Evolutionary conservation across 2,329 filamentous ascomycete genomes (phyloP).

Genomic region (Colletotrichum lini): DNA sequence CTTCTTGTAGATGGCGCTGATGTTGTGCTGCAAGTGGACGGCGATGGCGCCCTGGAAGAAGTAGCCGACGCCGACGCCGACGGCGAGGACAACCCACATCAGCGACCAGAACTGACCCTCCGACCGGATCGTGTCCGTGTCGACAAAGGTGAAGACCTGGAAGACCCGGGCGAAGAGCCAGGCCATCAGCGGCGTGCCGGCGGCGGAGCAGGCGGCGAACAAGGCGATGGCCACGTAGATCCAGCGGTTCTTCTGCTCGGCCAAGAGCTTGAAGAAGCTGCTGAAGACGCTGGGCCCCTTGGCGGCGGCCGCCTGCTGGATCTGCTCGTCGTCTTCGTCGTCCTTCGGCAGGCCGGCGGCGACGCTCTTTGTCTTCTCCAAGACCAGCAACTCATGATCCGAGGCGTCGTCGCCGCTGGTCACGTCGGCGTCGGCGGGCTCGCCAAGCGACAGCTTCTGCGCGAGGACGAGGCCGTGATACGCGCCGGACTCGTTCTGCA

Average conservation of each 20-base stretch:
- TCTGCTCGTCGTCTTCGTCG: conserved; percentile 43
- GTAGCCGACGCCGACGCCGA: conserved; percentile 67
- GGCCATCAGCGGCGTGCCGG: conserved; percentile 65
- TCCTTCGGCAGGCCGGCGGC: conserved; percentile 57
- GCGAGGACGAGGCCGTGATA: conserved; percentile 79
- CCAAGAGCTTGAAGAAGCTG: conserved; percentile 70
- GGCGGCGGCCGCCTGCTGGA: conserved; percentile 51
- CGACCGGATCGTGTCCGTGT: conserved; percentile 51
- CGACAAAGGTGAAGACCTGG: conserved; percentile 59
- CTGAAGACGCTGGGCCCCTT: conserved; percentile 60
- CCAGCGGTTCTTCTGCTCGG: conserved; percentile 68
- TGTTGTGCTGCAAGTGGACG: conserved; percentile 61
- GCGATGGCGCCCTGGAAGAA: conserved; percentile 62
- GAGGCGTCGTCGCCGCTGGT: conserved; percentile 56
- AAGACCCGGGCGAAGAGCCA: conserved; percentile 70
- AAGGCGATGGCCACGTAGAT: conserved; percentile 65
- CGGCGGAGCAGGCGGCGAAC: conserved; percentile 59
- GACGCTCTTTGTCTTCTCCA: conserved; percentile 59
- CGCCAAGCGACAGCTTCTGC: conserved; percentile 70
- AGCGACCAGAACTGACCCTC: conserved; percentile 73
- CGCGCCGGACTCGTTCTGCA: conserved; percentile 72
- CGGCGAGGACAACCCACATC: conserved; percentile 75
- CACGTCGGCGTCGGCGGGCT: conserved; percentile 52
- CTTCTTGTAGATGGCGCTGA: conserved; percentile 69
- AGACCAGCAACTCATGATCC: conserved; percentile 51